These are phyloP conservation scores for Colletotrichum orchidophilum DNA, from an alignment of 2,329 filamentous ascomycete genomes.

Conservation along the genomic window DNA sequence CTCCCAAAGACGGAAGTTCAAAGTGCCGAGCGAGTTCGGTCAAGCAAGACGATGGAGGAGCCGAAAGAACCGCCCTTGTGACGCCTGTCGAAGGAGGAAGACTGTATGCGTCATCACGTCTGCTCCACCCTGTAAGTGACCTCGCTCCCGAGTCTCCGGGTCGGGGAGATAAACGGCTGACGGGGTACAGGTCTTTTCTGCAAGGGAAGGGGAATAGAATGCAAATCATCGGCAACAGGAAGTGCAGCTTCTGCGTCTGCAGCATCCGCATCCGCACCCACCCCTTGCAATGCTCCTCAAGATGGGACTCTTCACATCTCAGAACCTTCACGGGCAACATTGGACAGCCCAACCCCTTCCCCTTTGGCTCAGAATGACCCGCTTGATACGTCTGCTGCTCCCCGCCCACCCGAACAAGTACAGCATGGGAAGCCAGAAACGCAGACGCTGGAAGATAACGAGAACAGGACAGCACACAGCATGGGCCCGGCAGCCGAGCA, in stretches of 20 bases:
- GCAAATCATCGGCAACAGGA: conserved; percentile 41
- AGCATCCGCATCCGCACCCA: not conserved
- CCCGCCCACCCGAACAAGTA: not conserved
- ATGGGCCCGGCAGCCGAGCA: conserved; percentile 57
- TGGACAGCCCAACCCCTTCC: not conserved
- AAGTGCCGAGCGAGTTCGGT: conserved; percentile 53
- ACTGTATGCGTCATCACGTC: conserved; percentile 57
- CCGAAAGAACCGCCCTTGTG: conserved; percentile 57
- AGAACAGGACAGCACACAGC: conserved; percentile 53
- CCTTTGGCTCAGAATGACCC: not conserved
- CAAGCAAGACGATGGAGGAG: conserved; percentile 50
- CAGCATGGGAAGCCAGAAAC: not conserved
- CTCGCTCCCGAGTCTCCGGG: not conserved
- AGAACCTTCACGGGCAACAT: not conserved
- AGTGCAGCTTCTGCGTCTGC: not conserved
- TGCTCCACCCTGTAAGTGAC: conserved; percentile 53
- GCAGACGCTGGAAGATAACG: conserved; percentile 53
- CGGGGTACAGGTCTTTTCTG: conserved; percentile 43
- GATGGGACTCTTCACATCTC: not conserved
- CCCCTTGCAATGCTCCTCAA: not conserved
- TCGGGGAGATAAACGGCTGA: not conserved
- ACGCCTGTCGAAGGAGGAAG: conserved; percentile 55
- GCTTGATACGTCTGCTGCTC: not conserved
- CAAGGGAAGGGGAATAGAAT: conserved; percentile 44
- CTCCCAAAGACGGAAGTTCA: conserved; percentile 46